Evolutionary conservation across 768 basidiomycete species (phyloP).

Genomic region (Podaxis sp.): DNA sequence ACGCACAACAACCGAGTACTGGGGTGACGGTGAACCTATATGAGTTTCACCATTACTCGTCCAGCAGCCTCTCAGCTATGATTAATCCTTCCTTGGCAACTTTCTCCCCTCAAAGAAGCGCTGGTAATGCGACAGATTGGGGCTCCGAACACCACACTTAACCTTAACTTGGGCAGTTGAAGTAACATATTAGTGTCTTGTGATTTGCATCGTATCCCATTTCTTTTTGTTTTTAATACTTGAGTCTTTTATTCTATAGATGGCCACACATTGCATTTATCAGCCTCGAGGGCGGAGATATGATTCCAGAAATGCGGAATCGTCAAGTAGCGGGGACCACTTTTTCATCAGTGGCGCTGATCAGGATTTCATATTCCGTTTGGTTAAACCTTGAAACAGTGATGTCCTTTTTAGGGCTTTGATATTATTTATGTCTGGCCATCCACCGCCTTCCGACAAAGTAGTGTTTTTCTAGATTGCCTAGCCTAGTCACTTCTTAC

Average conservation of each 20-base stretch:
- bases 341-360: not conserved
- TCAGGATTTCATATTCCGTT: not conserved
- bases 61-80: constrained; percentile 14
- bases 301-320: not conserved
- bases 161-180: not conserved
- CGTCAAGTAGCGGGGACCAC: not conserved
- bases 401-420: too few relatives aligned
- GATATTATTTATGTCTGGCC: too few relatives aligned
- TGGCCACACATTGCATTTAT: not conserved
- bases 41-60: constrained; percentile 1
- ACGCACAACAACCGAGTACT: not conserved
- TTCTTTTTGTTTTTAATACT: not conserved
- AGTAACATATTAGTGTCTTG: not conserved
- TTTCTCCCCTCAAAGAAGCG: not conserved
- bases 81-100: constrained; percentile 3
- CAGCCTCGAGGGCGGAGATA: not conserved
- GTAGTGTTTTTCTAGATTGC: too few relatives aligned
- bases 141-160: not conserved
- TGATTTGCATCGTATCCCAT: not conserved
- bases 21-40: not conserved
- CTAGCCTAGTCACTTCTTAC: not conserved
- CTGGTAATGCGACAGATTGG: not conserved
- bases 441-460: too few relatives aligned
- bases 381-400: too few relatives aligned
- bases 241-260: not conserved